Evolutionary conservation across 805 yeast genomes (phyloP).

Genomic region (Yarrowia alimentaria): DNA sequence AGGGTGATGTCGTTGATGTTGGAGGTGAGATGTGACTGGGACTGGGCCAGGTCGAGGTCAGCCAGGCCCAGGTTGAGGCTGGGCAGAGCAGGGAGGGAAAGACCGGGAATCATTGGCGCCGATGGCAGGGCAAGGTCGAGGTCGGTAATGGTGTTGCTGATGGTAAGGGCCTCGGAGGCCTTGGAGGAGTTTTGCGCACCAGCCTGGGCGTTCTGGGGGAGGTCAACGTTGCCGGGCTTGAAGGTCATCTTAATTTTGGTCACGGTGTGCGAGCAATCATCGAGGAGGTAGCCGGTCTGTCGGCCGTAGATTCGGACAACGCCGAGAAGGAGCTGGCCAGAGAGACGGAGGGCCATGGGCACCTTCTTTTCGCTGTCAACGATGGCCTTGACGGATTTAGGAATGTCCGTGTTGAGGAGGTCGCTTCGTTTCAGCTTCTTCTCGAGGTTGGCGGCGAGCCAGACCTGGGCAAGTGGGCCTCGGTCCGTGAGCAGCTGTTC

Average conservation of each 20-base stretch:
- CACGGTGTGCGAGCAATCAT: slow-evolving; percentile 78
- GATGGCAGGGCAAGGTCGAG: slow-evolving; percentile 50
- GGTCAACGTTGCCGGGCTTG: slow-evolving; percentile 46
- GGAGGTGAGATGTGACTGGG: slow-evolving; percentile 9
- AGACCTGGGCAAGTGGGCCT: slow-evolving; percentile 85
- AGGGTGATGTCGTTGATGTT: slow-evolving; percentile 26
- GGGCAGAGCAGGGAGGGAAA: slow-evolving; percentile 1
- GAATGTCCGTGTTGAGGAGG: slow-evolving; percentile 66
- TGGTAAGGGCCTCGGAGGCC: slow-evolving; percentile 46
- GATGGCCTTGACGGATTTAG: slow-evolving; percentile 64
- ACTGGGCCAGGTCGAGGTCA: slow-evolving; percentile 17
- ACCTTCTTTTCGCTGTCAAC: slow-evolving; percentile 49
- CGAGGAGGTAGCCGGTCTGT: slow-evolving; percentile 76
- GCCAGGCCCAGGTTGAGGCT: slow-evolving; percentile 9
- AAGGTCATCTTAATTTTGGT: slow-evolving; percentile 60
- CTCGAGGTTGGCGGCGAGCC: slow-evolving; percentile 91
- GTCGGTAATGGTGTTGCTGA: slow-evolving; percentile 77
- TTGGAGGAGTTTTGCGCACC: slow-evolving; percentile 3
- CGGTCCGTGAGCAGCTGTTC: slow-evolving; percentile 58
- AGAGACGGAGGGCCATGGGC: slow-evolving; percentile 72
- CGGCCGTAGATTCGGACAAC: slow-evolving; percentile 83
- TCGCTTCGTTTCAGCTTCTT: slow-evolving; percentile 71
- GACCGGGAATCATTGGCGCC: slow-evolving; percentile 13
- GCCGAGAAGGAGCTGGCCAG: slow-evolving; percentile 84
- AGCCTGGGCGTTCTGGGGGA: slow-evolving; percentile 37